Evolutionary conservation across 2,329 filamentous ascomycete species (phyloP).

Genomic region (Alternaria brassicae): DNA sequence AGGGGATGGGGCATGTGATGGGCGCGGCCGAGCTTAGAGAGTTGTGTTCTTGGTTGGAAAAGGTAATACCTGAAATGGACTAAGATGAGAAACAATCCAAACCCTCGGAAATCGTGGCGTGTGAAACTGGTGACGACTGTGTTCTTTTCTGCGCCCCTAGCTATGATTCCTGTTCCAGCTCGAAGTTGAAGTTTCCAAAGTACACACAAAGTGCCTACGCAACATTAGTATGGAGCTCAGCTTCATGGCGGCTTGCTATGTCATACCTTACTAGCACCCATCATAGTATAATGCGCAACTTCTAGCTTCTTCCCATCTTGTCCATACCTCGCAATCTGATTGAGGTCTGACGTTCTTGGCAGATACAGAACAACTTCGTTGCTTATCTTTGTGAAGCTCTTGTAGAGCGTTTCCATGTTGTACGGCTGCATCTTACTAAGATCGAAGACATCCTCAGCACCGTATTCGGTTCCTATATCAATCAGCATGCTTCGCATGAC

Average conservation of each 20-base stretch:
- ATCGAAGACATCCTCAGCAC: conserved; percentile 76
- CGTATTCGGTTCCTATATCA: conserved; percentile 66
- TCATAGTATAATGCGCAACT: conserved; percentile 81
- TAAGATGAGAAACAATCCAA: not conserved
- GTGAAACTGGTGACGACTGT: not conserved
- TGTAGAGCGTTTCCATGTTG: conserved; percentile 57
- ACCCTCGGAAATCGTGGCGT: not conserved
- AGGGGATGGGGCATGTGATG: conserved; percentile 57
- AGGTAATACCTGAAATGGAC: conserved; percentile 44
- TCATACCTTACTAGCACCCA: conserved; percentile 82
- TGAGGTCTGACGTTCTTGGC: conserved; percentile 64
- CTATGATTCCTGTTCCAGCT: conserved; percentile 23
- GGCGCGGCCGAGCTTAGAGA: conserved; percentile 54
- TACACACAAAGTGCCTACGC: conserved; percentile 64
- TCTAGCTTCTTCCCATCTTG: conserved; percentile 44
- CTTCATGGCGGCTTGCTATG: not conserved
- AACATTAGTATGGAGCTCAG: not conserved
- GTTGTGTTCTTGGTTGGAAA: conserved; percentile 55
- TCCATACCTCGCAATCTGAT: conserved; percentile 47
- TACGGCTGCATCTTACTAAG: conserved; percentile 90
- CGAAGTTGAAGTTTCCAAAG: conserved; percentile 61
- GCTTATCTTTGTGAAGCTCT: conserved; percentile 49
- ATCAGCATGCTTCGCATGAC: conserved; percentile 10
- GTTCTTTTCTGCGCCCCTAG: not conserved
- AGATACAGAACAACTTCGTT: conserved; percentile 76